Evolutionary conservation across 2,329 filamentous ascomycete species (phyloP), one percentile per base, ranked within the genome.

Genomic region (Fusarium sublunatum): DNA sequence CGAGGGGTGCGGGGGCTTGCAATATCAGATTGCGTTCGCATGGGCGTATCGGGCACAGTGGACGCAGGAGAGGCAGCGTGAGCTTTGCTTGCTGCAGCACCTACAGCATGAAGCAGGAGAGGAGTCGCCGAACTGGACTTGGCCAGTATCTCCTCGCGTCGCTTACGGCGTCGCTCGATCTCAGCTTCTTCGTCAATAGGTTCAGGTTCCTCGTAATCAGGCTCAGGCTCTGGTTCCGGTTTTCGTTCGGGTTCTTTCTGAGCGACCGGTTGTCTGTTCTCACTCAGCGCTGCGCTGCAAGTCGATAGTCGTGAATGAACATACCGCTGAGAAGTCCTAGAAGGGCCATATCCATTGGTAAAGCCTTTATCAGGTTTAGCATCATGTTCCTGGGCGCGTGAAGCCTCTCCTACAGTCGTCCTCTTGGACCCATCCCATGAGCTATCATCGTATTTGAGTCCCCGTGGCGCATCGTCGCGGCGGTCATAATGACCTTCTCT

Each of bases 81-180:
- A 78, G 67, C 65, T 62, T 86, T 88, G 64, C 84, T 65, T 8
- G 61, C 86, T 44, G 84, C 81, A 56, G 85, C 83, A 64, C 89
- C 86, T 35, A 94, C 80, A 56, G 90, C 89, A 77, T 93, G 88
- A 62, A 94, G 86, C 59, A 91, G 84, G 70, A 94, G 82, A 47
- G 91, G 90, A 45, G 89, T 88, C 47, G 88, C 85, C 70, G 89
- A 88, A 66, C 87, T 88, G 70, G 92, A 90, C 79, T 93, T 96
- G 74, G 91, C 90, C 73, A 92, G 86, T 64, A 96, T 90, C 64
- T 92, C 91, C 78, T 95, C 91, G 65, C 93, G 89, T 56, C 91
- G 87, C 73, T 90, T 92, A 26, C 93, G 90, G 52, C 93, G 90
- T 70, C 92, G 89, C 75, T 96, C 91, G 70, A 97, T 91, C 71